phyloP scores from a whole-genome alignment of 1,139 yeast species.

The Yamadazyma spencermartinsiae region DNA sequence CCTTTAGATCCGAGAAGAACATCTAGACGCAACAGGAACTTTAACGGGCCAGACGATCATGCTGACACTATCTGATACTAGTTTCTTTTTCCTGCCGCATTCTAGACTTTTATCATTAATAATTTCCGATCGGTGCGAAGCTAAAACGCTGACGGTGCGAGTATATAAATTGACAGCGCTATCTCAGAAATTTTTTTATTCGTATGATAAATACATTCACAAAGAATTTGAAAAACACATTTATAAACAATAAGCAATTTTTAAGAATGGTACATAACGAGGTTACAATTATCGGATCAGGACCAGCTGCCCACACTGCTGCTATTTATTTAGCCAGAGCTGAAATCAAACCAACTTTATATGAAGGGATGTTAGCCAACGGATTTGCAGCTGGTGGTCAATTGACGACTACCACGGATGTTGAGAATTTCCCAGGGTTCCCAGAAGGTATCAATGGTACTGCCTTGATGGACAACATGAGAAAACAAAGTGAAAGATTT shows the following conservation, averaged over 20 bases:
- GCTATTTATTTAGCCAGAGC: constrained; percentile 97
- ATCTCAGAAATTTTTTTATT: background rate
- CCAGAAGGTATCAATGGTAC: constrained; percentile 92
- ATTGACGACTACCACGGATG: constrained; percentile 95
- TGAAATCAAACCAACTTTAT: constrained; percentile 87
- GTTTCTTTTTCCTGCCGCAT: background rate
- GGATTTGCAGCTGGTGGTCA: constrained; percentile 99
- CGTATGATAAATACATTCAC: constrained; percentile 1
- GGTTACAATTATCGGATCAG: constrained; percentile 94
- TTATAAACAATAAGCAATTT: constrained; percentile 1
- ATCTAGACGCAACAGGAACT: background rate
- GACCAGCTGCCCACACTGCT: constrained; percentile 99
- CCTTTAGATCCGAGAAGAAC: too few species aligned
- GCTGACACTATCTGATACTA: background rate
- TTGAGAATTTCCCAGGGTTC: constrained; percentile 98
- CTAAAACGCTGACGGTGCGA: background rate
- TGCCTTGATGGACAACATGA: constrained; percentile 90
- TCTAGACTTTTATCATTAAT: constrained; percentile 4
- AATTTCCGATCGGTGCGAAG: background rate
- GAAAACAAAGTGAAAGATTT: constrained; percentile 78
- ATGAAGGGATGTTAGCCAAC: constrained; percentile 96
- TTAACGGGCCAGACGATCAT: background rate
- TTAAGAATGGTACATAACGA: constrained; percentile 76
- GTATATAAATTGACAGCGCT: constrained; percentile 1
- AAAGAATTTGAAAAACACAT: constrained; percentile 1